phyloP scores from a whole-genome alignment of 208 protist genomes.

The Trypanosoma conorhini region DNA sequence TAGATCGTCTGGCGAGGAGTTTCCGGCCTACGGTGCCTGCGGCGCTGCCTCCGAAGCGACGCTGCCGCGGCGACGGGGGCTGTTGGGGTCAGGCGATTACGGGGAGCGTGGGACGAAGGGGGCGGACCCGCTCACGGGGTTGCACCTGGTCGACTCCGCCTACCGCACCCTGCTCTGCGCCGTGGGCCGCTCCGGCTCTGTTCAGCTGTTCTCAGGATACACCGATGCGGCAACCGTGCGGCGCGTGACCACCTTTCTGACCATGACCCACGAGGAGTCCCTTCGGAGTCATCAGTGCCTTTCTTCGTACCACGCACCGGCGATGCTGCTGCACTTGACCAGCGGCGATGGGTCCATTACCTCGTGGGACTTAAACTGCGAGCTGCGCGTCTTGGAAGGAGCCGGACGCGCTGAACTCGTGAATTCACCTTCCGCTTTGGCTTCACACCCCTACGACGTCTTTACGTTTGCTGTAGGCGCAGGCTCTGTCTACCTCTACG shows the following conservation, averaged over 20 bases:
- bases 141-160: conserved; percentile 76
- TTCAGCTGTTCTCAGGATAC: conserved; percentile 65
- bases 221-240: conserved; percentile 31
- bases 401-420: conserved; percentile 19
- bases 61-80: conserved; percentile 16
- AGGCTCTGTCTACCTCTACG: conserved; percentile 49
- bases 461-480: conserved; percentile 53
- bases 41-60: not conserved
- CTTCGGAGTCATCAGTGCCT: conserved; percentile 49
- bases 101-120: conserved; percentile 14
- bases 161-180: conserved; percentile 68
- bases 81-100: not conserved
- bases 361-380: conserved; percentile 52
- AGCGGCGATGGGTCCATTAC: conserved; percentile 40
- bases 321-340: conserved; percentile 56
- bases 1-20: not conserved
- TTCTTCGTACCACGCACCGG: conserved; percentile 66
- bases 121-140: conserved; percentile 31
- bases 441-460: conserved; percentile 42
- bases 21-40: too few species aligned
- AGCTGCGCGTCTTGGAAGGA: conserved; percentile 28
- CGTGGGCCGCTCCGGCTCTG: conserved; percentile 64
- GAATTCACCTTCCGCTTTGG: conserved; percentile 20
- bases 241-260: conserved; percentile 68
- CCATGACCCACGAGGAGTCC: conserved; percentile 38